Percentiles rank a stretch among this genome's conserved stretches.
phyloP scores from a whole-genome alignment of 108 stramenopile species.

The Nannochloropsis salina region DNA sequence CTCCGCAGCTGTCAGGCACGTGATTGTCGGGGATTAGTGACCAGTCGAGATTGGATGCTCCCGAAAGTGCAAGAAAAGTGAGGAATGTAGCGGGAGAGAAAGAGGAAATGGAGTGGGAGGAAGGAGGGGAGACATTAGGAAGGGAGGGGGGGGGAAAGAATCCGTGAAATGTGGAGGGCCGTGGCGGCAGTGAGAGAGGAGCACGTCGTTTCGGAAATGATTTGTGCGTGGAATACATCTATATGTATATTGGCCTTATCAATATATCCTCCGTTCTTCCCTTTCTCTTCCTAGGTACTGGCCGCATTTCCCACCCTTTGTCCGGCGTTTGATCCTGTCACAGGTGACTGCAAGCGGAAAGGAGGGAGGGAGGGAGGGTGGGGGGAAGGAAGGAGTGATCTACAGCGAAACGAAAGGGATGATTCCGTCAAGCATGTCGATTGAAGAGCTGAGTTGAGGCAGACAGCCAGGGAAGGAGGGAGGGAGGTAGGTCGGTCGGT shows the following conservation, averaged over 20 bases:
- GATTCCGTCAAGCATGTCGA: not conserved
- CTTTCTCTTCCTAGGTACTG: not conserved
- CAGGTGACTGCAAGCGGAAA: not conserved
- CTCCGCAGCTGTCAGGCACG: not conserved
- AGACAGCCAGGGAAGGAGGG: no score
- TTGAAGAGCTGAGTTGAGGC: not conserved
- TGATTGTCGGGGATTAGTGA: not conserved
- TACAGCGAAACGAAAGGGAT: not conserved
- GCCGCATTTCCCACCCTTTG: not conserved
- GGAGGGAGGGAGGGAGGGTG: not conserved
- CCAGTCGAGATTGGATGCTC: constrained; percentile 4
- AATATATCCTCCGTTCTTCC: not conserved
- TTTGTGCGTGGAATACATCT: no score
- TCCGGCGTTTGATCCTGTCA: not conserved
- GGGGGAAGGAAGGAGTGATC: not conserved
- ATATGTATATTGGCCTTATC: not conserved
- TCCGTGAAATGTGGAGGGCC: no score
- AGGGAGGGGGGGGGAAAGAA: not conserved
- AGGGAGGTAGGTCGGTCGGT: no score
- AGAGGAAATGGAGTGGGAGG: not conserved
- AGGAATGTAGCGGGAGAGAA: not conserved
- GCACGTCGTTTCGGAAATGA: no score
- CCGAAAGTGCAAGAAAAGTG: not conserved
- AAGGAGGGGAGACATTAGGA: not conserved
- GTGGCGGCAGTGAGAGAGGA: no score